Evolutionary conservation across 106 monocot genomes (phyloP), one percentile per base, ranked within the genome.

Genomic region (Agapanthus africanus): DNA sequence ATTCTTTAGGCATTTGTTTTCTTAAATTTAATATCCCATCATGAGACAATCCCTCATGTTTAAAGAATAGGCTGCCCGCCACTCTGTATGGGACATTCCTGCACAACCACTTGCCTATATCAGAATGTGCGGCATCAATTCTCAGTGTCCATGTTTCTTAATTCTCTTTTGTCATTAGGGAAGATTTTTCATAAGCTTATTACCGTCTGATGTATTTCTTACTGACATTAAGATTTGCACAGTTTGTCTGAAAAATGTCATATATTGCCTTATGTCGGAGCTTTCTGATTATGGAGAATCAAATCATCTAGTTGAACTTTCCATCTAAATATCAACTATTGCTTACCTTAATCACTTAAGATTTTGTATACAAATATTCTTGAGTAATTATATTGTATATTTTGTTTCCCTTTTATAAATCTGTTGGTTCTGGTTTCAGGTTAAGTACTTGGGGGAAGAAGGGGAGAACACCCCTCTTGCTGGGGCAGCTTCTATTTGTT

Each of bases 391-490:
- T 18, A 49, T 19, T 18, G 52, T 54, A 54, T 6, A 25, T 54
- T 6, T 25, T n/a, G 52, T 54, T 54, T 25, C 1, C 8, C 16
- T 61, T 61, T 61, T 61, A 5, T 33, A 61, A 16, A 14, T 65
- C 8, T 18, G 9, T 22, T 66, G 38, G 22, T 66, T 31, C 40
- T 30, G 67, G 36, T 63, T 76, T 52, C 74, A 97, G 95, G 95
- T 97, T 19, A 97, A 97, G 65, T 97, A 97, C 84, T 81, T 97
- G 65, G 95, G 95, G 74, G 95, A 97, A 65, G 91, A 97, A 64
- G 87, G 92, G 64, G 91, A 88, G 60, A 84, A 77, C 61, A 92
- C 91, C 65, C 95, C 95, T 71, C 27, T 97, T 64, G 86, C 86
- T 79, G 95, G 91, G 73, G 95, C 91, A 70, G 84, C 84, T 71